Conservation (phyloP, 2,329 filamentous ascomycete genomes). For the Venturia carpophila region DNA sequence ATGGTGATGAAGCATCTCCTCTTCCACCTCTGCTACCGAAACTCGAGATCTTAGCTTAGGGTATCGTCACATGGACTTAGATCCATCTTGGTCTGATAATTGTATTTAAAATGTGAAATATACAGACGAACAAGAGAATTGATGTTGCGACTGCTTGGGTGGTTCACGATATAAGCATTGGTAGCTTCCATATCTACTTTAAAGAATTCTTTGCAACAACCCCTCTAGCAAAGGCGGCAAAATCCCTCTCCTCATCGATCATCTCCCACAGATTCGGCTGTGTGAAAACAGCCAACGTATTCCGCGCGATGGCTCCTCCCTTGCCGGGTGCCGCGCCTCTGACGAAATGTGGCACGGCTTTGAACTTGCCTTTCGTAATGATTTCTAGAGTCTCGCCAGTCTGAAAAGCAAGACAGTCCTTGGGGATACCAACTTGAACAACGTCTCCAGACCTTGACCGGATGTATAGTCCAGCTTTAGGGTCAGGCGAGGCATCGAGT, state of each 20-base stretch:
- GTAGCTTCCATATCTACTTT: background rate
- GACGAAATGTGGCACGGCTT: constrained; percentile 93
- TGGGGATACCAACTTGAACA: constrained; percentile 86
- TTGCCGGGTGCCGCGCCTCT: constrained; percentile 57
- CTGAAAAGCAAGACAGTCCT: constrained; percentile 90
- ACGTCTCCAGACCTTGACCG: constrained; percentile 72
- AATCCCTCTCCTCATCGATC: constrained; percentile 63
- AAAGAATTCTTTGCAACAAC: constrained; percentile 41
- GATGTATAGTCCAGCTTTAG: constrained; percentile 86
- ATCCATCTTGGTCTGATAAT: too few species aligned
- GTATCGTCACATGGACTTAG: too few species aligned
- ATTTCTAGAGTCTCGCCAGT: constrained; percentile 86
- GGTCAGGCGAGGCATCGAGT: constrained; percentile 68
- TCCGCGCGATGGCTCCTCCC: constrained; percentile 45
- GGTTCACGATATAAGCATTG: too few species aligned
- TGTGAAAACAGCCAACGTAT: constrained; percentile 93
- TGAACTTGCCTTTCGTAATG: constrained; percentile 86
- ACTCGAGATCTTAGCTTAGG: too few species aligned
- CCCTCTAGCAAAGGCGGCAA: constrained; percentile 64
- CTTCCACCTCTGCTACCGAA: too few species aligned
- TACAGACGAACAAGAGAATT: too few species aligned
- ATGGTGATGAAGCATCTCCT: too few species aligned
- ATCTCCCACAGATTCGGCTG: constrained; percentile 84
- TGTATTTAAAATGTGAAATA: too few species aligned
- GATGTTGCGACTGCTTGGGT: too few species aligned